A percentile compares a stretch with the other conserved stretches of the same genome.
These are phyloP conservation scores for Lotus japonicus DNA, from an alignment of 306 rosid genomes.

Conservation along the genomic window DNA sequence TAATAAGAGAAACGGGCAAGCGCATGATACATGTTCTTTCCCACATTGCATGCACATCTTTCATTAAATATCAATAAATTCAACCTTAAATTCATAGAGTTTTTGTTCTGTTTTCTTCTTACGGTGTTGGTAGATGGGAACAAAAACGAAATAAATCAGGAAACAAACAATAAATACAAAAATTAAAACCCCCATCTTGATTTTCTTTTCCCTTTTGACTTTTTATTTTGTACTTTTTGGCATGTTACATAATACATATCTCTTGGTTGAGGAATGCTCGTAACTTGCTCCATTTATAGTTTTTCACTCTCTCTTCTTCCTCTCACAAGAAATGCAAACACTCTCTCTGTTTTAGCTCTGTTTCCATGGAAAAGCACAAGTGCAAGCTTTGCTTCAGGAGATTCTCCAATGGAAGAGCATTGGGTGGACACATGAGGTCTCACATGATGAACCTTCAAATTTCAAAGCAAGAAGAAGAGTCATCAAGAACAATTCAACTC, in stretches of 20 bases:
- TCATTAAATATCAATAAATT: slow-evolving; percentile 30
- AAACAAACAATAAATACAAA: no score
- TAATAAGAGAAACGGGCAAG: slow-evolving; percentile 70
- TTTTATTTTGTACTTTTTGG: background rate
- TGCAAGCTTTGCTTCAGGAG: slow-evolving; percentile 71
- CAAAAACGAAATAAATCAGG: no score
- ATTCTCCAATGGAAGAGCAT: slow-evolving; percentile 92
- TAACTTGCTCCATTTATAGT: slow-evolving; percentile 62
- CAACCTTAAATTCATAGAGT: slow-evolving; percentile 6
- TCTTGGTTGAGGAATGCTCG: slow-evolving; percentile 73
- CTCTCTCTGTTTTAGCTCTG: slow-evolving; percentile 14
- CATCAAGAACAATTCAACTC: slow-evolving; percentile 15
- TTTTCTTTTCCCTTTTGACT: no score
- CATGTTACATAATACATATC: background rate
- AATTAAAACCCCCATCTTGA: no score
- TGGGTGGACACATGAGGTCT: slow-evolving; percentile 98
- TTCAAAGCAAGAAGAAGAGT: slow-evolving; percentile 23
- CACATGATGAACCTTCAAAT: slow-evolving; percentile 73
- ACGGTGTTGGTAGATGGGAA: background rate
- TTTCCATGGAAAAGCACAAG: slow-evolving; percentile 67
- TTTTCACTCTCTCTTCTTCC: slow-evolving; percentile 36
- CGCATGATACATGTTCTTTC: slow-evolving; percentile 69
- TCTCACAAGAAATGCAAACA: slow-evolving; percentile 23
- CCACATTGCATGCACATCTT: slow-evolving; percentile 39
- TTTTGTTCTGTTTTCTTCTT: slow-evolving; percentile 15